Conservation (phyloP, 331 rosid genomes). For the Arachis monticola region DNA sequence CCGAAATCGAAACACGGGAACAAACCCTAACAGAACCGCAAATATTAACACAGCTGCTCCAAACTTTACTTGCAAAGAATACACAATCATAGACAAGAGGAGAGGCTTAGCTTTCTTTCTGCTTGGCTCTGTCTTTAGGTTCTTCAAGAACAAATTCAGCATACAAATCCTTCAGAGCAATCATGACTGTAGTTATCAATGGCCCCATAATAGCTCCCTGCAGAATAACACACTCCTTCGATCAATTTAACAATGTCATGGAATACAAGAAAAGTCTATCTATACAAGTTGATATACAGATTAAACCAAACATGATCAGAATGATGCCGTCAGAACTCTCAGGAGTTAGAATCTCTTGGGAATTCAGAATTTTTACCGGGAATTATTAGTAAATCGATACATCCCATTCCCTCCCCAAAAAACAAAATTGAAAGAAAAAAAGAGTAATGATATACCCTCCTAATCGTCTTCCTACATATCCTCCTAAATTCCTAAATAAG, state of each 20-base stretch:
- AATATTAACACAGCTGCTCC: slow-evolving; percentile 43
- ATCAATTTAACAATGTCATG: slow-evolving; percentile 25
- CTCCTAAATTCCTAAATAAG: too few relatives aligned
- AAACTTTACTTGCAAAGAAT: slow-evolving; percentile 46
- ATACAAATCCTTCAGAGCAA: slow-evolving; percentile 83
- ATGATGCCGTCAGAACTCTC: slow-evolving; percentile 11
- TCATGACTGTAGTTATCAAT: slow-evolving; percentile 86
- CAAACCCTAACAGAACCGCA: slow-evolving; percentile 12
- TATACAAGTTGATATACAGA: not conserved
- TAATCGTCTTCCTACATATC: not conserved
- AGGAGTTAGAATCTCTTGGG: not conserved
- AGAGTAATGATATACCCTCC: not conserved
- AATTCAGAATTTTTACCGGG: not conserved
- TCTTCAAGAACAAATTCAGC: slow-evolving; percentile 83
- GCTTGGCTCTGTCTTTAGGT: slow-evolving; percentile 47
- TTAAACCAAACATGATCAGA: slow-evolving; percentile 14
- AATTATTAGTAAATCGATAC: not conserved
- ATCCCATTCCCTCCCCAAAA: too few relatives aligned
- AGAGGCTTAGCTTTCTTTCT: slow-evolving; percentile 38
- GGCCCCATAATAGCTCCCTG: slow-evolving; percentile 99
- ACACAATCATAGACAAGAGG: slow-evolving; percentile 23
- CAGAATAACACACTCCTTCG: slow-evolving; percentile 25
- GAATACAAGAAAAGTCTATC: not conserved
- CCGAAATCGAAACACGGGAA: too few relatives aligned
- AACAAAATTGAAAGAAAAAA: too few relatives aligned